Evolutionary conservation across 495 filamentous ascomycete genomes (phyloP).

Genomic region (Talaromyces stipitatus): DNA sequence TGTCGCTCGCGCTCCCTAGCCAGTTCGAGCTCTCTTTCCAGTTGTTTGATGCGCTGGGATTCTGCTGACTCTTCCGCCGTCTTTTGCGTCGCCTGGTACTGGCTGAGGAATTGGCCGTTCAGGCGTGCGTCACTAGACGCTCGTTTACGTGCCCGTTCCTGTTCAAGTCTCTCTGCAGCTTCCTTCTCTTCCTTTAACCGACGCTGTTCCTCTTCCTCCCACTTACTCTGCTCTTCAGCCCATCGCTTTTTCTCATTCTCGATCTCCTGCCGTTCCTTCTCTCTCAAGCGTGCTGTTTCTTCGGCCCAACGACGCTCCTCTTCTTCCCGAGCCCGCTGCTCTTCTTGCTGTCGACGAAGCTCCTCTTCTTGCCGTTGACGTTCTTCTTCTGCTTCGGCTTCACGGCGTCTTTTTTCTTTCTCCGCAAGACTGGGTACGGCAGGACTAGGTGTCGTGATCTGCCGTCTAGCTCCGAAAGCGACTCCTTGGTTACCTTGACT

Average conservation of each 20-base stretch:
- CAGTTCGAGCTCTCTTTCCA: constrained; percentile 77
- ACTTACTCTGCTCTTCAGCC: constrained; percentile 77
- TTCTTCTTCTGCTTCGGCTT: constrained; percentile 50
- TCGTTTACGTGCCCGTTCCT: constrained; percentile 56
- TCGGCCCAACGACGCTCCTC: constrained; percentile 78
- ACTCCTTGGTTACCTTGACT: constrained; percentile 94
- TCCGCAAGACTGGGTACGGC: constrained; percentile 66
- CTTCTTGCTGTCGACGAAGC: constrained; percentile 51
- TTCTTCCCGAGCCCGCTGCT: constrained; percentile 56
- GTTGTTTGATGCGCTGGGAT: constrained; percentile 63
- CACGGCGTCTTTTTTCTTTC: constrained; percentile 53
- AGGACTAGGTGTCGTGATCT: constrained; percentile 82
- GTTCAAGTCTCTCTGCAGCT: constrained; percentile 54
- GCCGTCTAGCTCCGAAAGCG: constrained; percentile 80
- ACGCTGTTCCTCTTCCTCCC: constrained; percentile 74
- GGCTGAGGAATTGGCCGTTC: constrained; percentile 76
- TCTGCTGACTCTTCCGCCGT: constrained; percentile 29
- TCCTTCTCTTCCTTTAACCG: constrained; percentile 68
- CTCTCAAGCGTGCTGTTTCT: constrained; percentile 59
- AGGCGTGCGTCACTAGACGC: constrained; percentile 57
- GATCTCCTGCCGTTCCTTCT: constrained; percentile 57
- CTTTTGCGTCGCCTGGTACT: constrained; percentile 60
- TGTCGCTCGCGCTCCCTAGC: constrained; percentile 79
- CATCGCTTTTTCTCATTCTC: constrained; percentile 74
- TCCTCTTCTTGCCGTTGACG: constrained; percentile 62